Evolutionary conservation across 73 alveolate species (phyloP).

Genomic region (Stentor roeselii): DNA sequence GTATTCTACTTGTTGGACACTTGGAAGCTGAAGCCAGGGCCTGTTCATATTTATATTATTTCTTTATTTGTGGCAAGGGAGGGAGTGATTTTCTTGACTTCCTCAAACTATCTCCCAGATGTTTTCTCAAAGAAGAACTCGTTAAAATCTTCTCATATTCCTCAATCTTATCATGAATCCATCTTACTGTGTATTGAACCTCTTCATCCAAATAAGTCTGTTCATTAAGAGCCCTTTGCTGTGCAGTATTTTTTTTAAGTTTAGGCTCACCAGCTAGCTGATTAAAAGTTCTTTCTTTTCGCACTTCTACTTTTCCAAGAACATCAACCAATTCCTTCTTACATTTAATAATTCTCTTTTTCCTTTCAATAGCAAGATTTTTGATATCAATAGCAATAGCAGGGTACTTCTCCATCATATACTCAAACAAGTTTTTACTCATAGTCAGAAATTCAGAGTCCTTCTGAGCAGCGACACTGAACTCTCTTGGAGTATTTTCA

Average conservation of each 20-base stretch:
- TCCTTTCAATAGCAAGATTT: slow-evolving; percentile 37
- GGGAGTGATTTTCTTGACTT: neutral
- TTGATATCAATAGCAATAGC: slow-evolving; percentile 38
- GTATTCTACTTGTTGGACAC: neutral
- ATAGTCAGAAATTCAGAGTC: slow-evolving; percentile 41
- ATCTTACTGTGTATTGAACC: neutral
- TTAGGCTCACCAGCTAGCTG: neutral
- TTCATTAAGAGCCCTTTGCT: neutral
- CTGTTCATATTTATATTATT: neutral
- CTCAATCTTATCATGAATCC: neutral
- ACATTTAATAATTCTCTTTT: slow-evolving; percentile 29
- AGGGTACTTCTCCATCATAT: slow-evolving; percentile 38
- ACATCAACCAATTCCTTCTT: slow-evolving; percentile 27
- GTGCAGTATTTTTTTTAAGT: neutral
- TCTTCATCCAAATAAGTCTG: neutral
- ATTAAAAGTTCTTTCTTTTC: slow-evolving; percentile 14
- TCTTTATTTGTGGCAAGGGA: too few relatives aligned
- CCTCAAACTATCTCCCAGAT: neutral
- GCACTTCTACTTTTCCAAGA: slow-evolving; percentile 29
- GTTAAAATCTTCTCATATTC: neutral
- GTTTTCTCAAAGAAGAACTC: neutral
- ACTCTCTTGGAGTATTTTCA: slow-evolving; percentile 34
- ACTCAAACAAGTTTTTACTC: slow-evolving; percentile 38
- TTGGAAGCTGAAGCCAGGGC: neutral
- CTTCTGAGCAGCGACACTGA: slow-evolving; percentile 29